Base-by-base conservation (phyloP, 2,329 filamentous ascomycete genomes). In the Exophiala xenobiotica region DNA sequence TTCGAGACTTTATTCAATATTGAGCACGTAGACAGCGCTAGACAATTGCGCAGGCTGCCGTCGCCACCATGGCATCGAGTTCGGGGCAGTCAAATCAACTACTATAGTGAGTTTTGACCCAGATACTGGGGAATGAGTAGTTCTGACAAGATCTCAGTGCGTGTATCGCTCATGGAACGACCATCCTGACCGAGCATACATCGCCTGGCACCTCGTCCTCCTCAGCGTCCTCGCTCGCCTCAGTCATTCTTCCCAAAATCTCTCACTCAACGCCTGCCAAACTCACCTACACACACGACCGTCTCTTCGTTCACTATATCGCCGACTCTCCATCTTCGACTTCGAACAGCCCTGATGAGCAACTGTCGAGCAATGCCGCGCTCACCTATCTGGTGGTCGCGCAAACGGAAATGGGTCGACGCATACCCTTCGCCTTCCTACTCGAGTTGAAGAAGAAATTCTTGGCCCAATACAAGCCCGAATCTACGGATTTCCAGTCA, bases 271-370 rank as follows among this genome's bases (percentile, higher is more conserved):
- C 79, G 23, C 79, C 90, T 1, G 85, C 95, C 67, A 96, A 96
- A 73, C 82, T 95, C 60, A 97, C 92, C 48, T 96, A 95, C 75
- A 95, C 90, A 33, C 90, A 96, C 71, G 88, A 90, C 73, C 78
- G 85, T 54, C 85, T 95, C 70, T 90, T 93, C 77, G 93, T 97
- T 70, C 92, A 99, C 79, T 96, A 95, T 78, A 87, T 97, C 67
- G 82, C 91, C 65, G 88, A 93, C 67, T 84, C 90, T 0, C 85
- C 90, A 7, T 85, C 84, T 2, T 81, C 81, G 63, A 81, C 85
- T 65, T 75, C 75, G 50, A 60, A 56, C 43, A 49, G 57, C 20
- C 44, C 59, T 1, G 59, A 63, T 26, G 57, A 61, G 18, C 57
- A 60, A 22, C 38, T 61, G 12, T 57, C 54, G 11, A 59, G 57